Base-by-base conservation (phyloP, 306 rosid species). In the Cucurbita ficifolia region DNA sequence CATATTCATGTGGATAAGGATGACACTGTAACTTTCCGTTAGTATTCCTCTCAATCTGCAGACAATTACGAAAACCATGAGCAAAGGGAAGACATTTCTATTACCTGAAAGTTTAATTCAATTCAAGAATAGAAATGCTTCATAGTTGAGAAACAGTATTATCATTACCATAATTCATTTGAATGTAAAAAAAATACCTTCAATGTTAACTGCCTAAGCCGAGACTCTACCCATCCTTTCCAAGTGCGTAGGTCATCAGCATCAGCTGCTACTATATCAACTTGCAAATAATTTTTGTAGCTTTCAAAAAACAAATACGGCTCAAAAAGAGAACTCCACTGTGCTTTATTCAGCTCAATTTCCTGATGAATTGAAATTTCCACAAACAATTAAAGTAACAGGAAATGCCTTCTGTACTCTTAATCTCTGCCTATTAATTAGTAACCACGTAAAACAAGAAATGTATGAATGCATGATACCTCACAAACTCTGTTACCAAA, bases 181-280 rank as follows among this genome's bases (percentile, higher is more conserved):
- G 33, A 9, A 69, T 43, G 38, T 19, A 65, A 10, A 12, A 24
- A 69, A 4, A 14, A 29, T 67, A 91, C 99, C 96, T 88, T 91
- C 60, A 95, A 81, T 48, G 90, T 94, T 82, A 94, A 87, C 77
- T 89, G 92, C 73, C 97, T 86, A 78, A 94, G 83, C 71, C 97
- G 89, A 53, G 98, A 94, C 79, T 90, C 98, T 64, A 94, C 96
- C 98, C 98, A 94, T 72, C 98, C 98, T 79, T 86, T 94, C 98
- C 97, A 94, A 29, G 84, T 73, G 2, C 88, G 97, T 71, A 94
- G 80, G 80, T 89, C 97, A 72, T 88, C 96, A 35, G 87, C 72
- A 72, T 95, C 91, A 53, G 87, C 86, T 38, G 97, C 96, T 68
- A 88, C 76, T 75, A 95, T 88, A 74, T 95, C 97, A 51, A 95